Percentiles rank a stretch among this genome's conserved stretches.
phyloP scores from a whole-genome alignment of 2,329 filamentous ascomycete species.

The Pseudocercospora pini-densiflorae region DNA sequence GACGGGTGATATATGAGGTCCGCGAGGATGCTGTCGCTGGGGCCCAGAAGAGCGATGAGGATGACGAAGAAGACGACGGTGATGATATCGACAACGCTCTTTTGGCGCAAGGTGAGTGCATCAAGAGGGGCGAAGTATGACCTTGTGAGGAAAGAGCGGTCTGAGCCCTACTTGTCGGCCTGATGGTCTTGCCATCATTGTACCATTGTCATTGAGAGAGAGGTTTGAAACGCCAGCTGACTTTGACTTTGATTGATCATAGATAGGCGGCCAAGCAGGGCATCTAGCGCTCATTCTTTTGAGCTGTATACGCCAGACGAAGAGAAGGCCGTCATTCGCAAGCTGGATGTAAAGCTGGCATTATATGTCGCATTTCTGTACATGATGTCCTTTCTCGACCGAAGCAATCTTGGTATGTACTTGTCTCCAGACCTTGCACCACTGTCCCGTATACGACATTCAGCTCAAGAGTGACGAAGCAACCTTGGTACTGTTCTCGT shows the following conservation, averaged over 20 bases:
- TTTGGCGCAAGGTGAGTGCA: constrained; percentile 30
- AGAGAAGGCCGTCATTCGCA: constrained; percentile 55
- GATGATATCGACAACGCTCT: constrained; percentile 26
- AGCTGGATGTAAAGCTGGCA: constrained; percentile 78
- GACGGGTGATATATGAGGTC: constrained; percentile 25
- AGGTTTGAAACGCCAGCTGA: not conserved
- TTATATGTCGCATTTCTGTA: constrained; percentile 82
- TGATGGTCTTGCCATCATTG: not conserved
- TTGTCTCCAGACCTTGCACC: constrained; percentile 21
- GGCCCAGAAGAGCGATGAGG: constrained; percentile 37
- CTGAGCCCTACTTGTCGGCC: not conserved
- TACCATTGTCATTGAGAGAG: not conserved
- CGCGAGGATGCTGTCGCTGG: constrained; percentile 20
- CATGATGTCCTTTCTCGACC: constrained; percentile 82
- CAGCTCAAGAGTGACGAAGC: not conserved
- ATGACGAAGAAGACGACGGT: constrained; percentile 28
- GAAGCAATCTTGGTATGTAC: constrained; percentile 67
- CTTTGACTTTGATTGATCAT: not conserved
- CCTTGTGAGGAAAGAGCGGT: not conserved
- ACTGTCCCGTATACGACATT: not conserved
- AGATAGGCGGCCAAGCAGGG: constrained; percentile 7
- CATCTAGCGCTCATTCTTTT: constrained; percentile 47
- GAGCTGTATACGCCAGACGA: constrained; percentile 69
- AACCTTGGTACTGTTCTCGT: not conserved
- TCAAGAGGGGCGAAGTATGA: not conserved